Conservation (phyloP, 2,329 filamentous ascomycete species). For the Keithomyces neogunnii region DNA sequence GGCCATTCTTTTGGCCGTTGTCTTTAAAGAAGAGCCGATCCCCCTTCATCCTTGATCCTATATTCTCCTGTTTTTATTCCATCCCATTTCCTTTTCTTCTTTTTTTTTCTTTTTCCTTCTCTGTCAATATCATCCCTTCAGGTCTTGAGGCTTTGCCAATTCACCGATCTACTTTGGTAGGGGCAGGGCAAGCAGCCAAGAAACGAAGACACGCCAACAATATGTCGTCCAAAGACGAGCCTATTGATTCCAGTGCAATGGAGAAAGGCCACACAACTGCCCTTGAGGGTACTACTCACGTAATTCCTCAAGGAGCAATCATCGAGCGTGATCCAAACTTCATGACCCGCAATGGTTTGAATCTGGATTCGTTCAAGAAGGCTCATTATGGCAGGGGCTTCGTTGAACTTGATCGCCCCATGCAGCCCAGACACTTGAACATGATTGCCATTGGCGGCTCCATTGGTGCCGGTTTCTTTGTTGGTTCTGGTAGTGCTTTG, state of each 20-base stretch:
- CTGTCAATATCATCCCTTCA: neutral
- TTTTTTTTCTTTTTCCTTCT: neutral
- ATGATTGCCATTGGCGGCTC: constrained; percentile 45
- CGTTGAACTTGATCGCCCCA: constrained; percentile 31
- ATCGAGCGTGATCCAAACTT: constrained; percentile 20
- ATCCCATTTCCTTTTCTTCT: neutral
- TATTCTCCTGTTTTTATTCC: constrained; percentile 1
- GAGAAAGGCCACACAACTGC: constrained; percentile 13
- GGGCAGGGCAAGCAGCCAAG: neutral
- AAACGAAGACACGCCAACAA: neutral
- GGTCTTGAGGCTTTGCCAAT: neutral
- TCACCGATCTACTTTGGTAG: neutral
- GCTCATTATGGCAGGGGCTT: constrained; percentile 23
- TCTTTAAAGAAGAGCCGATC: constrained; percentile 9
- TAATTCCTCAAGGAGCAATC: constrained; percentile 8
- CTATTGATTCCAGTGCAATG: constrained; percentile 6
- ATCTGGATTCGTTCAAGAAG: constrained; percentile 28
- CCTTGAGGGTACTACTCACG: constrained; percentile 10
- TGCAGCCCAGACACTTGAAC: constrained; percentile 48
- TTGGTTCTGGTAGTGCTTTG: constrained; percentile 46
- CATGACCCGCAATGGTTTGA: constrained; percentile 29
- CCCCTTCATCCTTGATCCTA: neutral
- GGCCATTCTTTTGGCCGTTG: constrained; percentile 1
- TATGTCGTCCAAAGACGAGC: constrained; percentile 13
- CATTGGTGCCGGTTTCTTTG: constrained; percentile 55